Conservation (phyloP, 2,329 filamentous ascomycete species). For the Sarocladium oryzae region DNA sequence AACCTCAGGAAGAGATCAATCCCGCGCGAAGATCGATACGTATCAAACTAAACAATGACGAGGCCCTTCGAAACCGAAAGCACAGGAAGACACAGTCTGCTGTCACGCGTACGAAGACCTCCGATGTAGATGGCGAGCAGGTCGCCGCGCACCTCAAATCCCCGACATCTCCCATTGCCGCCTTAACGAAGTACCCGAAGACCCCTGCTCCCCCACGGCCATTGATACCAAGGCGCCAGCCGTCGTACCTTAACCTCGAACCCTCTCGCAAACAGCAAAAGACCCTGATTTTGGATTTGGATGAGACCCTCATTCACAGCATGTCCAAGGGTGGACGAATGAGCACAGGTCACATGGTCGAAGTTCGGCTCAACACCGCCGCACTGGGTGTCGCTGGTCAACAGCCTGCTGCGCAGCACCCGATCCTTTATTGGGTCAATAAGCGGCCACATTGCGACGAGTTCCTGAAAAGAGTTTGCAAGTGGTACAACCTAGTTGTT, state of each 20-base stretch:
- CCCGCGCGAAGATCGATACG: constrained; percentile 75
- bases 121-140: constrained; percentile 35
- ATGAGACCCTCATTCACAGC: constrained; percentile 96
- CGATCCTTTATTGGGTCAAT: constrained; percentile 97
- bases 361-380: constrained; percentile 79
- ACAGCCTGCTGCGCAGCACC: constrained; percentile 64
- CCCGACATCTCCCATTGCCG: constrained; percentile 74
- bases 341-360: constrained; percentile 97
- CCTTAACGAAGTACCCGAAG: constrained; percentile 83
- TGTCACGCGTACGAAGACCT: constrained; percentile 35
- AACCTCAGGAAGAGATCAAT: constrained; percentile 53
- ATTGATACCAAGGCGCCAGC: constrained; percentile 80
- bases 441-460: constrained; percentile 96
- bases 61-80: constrained; percentile 66
- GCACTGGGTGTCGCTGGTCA: constrained; percentile 61
- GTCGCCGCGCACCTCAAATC: constrained; percentile 84
- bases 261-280: constrained; percentile 64
- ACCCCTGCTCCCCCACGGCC: constrained; percentile 84
- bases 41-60: constrained; percentile 83
- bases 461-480: constrained; percentile 83
- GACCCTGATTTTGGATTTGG: constrained; percentile 89
- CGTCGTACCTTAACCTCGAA: constrained; percentile 69
- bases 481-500: constrained; percentile 96
- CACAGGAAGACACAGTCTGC: constrained; percentile 53
- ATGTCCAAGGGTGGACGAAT: constrained; percentile 94